Conservation (phyloP, 75 land plant species). For the Sequoiadendron giganteum region DNA sequence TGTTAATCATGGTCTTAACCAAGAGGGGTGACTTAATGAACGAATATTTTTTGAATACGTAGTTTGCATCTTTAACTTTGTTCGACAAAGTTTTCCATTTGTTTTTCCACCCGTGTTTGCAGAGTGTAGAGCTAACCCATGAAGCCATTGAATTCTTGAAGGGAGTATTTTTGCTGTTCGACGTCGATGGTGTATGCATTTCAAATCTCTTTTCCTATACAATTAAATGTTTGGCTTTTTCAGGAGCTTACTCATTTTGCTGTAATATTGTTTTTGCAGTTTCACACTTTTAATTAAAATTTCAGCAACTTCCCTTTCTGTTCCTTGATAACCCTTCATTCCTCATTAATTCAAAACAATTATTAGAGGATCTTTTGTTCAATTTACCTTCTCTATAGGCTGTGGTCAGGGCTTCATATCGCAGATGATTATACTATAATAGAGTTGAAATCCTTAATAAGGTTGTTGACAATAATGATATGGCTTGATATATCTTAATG, state of each 20-base stretch:
- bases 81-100: neutral
- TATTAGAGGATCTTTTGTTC: no score
- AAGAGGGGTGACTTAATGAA: neutral
- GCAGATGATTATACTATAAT: neutral
- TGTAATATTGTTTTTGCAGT: neutral
- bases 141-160: conserved; percentile 78
- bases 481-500: neutral
- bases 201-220: no score
- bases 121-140: conserved; percentile 94
- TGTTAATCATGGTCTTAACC: neutral
- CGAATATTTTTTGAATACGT: neutral
- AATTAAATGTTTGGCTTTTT: neutral
- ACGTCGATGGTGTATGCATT: conserved; percentile 66
- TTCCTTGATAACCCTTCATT: no score
- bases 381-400: neutral
- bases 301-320: no score
- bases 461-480: neutral
- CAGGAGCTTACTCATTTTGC: neutral
- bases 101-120: conserved; percentile 18
- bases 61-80: neutral
- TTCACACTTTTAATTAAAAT: neutral
- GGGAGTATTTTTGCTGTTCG: conserved; percentile 64
- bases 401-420: neutral
- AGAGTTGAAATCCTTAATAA: neutral
- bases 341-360: no score